Evolutionary conservation across 202 grass and related monocot species (phyloP), one percentile per base, ranked within the genome.

Genomic region (Schoenoplectus triqueter): DNA sequence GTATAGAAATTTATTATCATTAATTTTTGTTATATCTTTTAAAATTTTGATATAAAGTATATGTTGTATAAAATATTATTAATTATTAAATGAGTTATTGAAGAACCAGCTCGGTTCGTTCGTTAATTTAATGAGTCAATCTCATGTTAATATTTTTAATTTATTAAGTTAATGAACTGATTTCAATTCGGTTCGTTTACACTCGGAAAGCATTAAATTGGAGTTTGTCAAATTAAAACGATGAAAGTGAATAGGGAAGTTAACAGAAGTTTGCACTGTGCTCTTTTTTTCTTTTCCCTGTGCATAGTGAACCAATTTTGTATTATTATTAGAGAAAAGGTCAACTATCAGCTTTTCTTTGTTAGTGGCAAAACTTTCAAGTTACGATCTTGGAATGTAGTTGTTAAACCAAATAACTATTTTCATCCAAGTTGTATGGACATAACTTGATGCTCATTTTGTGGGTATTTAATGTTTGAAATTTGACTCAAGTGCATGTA

Each of bases 401-500:
- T 76, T 56, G 20, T 73, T 50, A 73, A 51, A 73, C n/a, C 69
- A 73, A 55, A 50, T 76, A 10, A 52, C 71, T 52, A 31, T 54
- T 75, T 51, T 50, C 47, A 50, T 51, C 52, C 2, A 17, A 48
- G 44, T 71, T 14, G 15, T 71, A 14, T 17, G 0, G 2, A 48
- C 45, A 72, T n/a, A 49, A 19, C 45, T 72, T 72, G 45, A 72
- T 72, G 66, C 67, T 45, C 67, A 47, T 62, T 17, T 62, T 14
- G 59, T 62, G 15, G 2, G 13, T 40, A 41, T 78, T 59, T 59
- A 78, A 78, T 60, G 52, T 59, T 59, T 60, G 52, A 78, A 78
- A 59, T 59, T 78, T n/a, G 22, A 78, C 42, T 78, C 31, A 78
- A 78, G 51, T 78, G 74, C 74, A 78, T 78, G 74, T 14, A 18